Evolutionary conservation across 345 rosid genomes (phyloP).

Genomic region (Passiflora organensis): DNA sequence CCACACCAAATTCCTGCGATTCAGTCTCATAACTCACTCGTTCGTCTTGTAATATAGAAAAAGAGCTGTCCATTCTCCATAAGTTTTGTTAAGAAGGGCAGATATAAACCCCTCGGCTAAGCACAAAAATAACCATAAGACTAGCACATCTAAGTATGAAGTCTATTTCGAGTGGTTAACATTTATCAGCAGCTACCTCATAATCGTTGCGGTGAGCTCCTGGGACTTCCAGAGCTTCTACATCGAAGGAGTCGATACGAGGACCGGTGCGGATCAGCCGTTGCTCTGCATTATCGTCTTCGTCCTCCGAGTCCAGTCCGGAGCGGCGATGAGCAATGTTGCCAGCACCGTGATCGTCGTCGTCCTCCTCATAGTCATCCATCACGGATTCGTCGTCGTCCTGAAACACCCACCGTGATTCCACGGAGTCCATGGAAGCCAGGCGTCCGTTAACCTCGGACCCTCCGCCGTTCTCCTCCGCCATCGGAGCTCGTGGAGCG

Average conservation of each 20-base stretch:
- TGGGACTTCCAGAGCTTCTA: constrained; percentile 92
- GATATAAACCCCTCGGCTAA: too few species aligned
- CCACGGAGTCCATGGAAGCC: constrained; percentile 69
- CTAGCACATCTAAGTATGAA: too few species aligned
- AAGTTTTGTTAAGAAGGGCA: too few species aligned
- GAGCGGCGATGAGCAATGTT: constrained; percentile 11
- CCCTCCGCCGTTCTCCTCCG: constrained; percentile 50
- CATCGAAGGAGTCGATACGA: constrained; percentile 85
- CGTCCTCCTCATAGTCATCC: constrained; percentile 41
- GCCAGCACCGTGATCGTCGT: constrained; percentile 28
- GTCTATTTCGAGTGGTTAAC: too few species aligned
- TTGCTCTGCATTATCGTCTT: constrained; percentile 62
- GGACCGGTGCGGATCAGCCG: constrained; percentile 87
- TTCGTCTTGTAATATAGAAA: too few species aligned
- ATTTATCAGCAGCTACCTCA: constrained; percentile 71
- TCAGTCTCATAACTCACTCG: too few species aligned
- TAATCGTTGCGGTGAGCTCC: constrained; percentile 67
- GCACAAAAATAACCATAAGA: too few species aligned
- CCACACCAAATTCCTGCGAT: constrained; percentile 65
- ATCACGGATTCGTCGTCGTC: constrained; percentile 76
- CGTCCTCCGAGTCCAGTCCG: constrained; percentile 66
- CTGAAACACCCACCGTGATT: constrained; percentile 93
- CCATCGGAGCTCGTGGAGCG: constrained; percentile 24
- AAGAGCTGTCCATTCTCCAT: too few species aligned
- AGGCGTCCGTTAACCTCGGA: constrained; percentile 47